A percentile compares a stretch with the other conserved stretches of the same genome.
These are phyloP conservation scores for Cystobasidium pallidum DNA, from an alignment of 1,284 basidiomycete genomes.

Conservation along the genomic window DNA sequence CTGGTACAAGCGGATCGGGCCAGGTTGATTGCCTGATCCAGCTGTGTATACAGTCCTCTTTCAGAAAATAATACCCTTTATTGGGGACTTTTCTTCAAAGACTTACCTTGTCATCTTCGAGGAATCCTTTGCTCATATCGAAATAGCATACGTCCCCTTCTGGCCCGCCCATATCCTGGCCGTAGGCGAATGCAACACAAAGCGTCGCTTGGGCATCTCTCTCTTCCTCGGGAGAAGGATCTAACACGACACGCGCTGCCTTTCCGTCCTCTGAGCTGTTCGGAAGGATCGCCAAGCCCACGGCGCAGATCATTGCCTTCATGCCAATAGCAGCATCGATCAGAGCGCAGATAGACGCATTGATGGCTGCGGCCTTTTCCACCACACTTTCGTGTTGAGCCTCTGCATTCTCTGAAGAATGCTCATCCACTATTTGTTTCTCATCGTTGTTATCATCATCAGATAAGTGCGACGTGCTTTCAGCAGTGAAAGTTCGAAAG, in stretches of 20 bases:
- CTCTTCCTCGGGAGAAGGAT: conserved; percentile 68
- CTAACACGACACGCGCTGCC: conserved; percentile 66
- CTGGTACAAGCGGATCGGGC: conserved; percentile 44
- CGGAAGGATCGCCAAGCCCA: conserved; percentile 57
- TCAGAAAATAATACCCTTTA: not conserved
- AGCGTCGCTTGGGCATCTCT: conserved; percentile 66
- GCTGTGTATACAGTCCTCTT: conserved; percentile 44
- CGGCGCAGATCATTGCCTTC: conserved; percentile 58
- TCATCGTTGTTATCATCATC: conserved; percentile 23
- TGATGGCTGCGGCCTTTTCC: conserved; percentile 63
- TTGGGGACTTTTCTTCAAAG: not conserved
- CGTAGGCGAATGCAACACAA: conserved; percentile 60
- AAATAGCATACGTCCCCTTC: conserved; percentile 59
- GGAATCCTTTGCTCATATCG: conserved; percentile 57
- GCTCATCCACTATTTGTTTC: conserved; percentile 6
- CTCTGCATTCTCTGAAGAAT: not conserved
- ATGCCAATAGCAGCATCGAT: conserved; percentile 60
- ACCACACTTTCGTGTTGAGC: conserved; percentile 27
- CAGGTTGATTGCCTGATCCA: conserved; percentile 48
- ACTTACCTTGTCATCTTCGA: conserved; percentile 56
- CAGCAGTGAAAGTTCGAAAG: conserved; percentile 55
- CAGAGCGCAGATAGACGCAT: conserved; percentile 60
- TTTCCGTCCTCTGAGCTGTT: conserved; percentile 62
- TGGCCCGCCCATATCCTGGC: conserved; percentile 51
- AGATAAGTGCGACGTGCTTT: not conserved